phyloP scores from a whole-genome alignment of 768 basidiomycete species.

The Suillus luteus region DNA sequence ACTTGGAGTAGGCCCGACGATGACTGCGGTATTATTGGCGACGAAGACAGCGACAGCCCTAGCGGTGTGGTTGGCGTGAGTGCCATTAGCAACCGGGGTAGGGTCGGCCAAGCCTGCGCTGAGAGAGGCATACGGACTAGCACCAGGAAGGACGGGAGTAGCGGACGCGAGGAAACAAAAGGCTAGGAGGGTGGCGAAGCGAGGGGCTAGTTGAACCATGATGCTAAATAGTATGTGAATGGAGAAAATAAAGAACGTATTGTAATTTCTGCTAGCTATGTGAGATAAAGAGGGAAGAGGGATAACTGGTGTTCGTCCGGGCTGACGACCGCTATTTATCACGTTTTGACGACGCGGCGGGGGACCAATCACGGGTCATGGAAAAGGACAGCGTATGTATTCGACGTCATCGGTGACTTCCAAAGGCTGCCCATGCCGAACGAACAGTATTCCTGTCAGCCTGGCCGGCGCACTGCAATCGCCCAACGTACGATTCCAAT shows the following conservation, averaged over 20 bases:
- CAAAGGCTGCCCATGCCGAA: slow-evolving; percentile 11
- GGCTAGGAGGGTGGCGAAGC: slow-evolving; percentile 32
- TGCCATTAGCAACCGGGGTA: background rate
- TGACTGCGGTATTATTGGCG: background rate
- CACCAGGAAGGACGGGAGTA: slow-evolving; percentile 16
- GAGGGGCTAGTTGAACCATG: slow-evolving; percentile 33
- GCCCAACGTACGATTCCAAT: too few relatives aligned
- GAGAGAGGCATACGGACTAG: background rate
- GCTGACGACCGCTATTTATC: slow-evolving; percentile 21
- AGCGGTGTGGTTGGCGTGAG: background rate
- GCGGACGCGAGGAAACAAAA: slow-evolving; percentile 27
- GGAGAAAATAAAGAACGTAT: slow-evolving; percentile 26
- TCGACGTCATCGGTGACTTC: slow-evolving; percentile 6
- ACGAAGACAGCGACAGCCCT: background rate
- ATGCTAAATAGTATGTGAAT: slow-evolving; percentile 26
- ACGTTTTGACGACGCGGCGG: slow-evolving; percentile 15
- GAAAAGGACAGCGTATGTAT: slow-evolving; percentile 5
- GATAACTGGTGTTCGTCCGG: slow-evolving; percentile 7
- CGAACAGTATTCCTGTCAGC: background rate
- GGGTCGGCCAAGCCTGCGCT: background rate
- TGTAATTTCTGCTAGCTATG: slow-evolving; percentile 11
- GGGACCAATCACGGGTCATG: background rate
- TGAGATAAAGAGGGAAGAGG: slow-evolving; percentile 14
- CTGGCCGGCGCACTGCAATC: background rate
- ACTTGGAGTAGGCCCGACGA: background rate